A percentile compares a stretch with the other conserved stretches of the same genome.
These are phyloP conservation scores for Oleoguttula mirabilis DNA, from an alignment of 495 filamentous ascomycete species.

Conservation along the genomic window DNA sequence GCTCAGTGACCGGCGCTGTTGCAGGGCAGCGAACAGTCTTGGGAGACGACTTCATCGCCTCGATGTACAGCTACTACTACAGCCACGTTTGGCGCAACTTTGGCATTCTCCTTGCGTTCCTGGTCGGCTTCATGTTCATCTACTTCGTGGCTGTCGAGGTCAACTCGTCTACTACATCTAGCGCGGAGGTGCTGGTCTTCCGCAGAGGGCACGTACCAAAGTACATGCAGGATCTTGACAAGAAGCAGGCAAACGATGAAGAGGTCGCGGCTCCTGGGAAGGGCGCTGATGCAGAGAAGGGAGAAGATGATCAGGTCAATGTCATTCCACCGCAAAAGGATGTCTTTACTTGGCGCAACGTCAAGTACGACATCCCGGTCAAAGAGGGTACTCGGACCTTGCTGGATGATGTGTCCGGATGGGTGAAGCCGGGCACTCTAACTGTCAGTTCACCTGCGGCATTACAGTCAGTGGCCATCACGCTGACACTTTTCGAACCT, in stretches of 20 bases:
- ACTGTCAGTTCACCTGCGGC: too few species aligned
- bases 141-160: slow-evolving; percentile 16
- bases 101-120: slow-evolving; percentile 22
- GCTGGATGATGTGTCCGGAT: slow-evolving; percentile 23
- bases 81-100: slow-evolving; percentile 22
- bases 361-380: slow-evolving; percentile 20
- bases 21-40: slow-evolving; percentile 12
- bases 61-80: slow-evolving; percentile 13
- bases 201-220: slow-evolving; percentile 14
- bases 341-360: slow-evolving; percentile 22
- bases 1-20: slow-evolving; percentile 7
- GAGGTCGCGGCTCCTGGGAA: slow-evolving; percentile 8
- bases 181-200: slow-evolving; percentile 20
- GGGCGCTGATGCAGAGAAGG: slow-evolving; percentile 1
- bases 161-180: slow-evolving; percentile 15
- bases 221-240: slow-evolving; percentile 9
- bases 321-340: slow-evolving; percentile 14
- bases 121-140: slow-evolving; percentile 17
- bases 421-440: slow-evolving; percentile 26
- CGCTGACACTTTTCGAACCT: too few species aligned
- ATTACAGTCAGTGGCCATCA: too few species aligned
- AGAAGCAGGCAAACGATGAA: slow-evolving; percentile 11
- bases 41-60: slow-evolving; percentile 18
- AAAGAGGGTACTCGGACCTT: slow-evolving; percentile 17
- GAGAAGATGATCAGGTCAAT: slow-evolving; percentile 10